Percentiles rank a stretch among this genome's conserved stretches.
Evolutionary conservation across 768 basidiomycete genomes (phyloP).

Genomic region (Mycena belliarum): DNA sequence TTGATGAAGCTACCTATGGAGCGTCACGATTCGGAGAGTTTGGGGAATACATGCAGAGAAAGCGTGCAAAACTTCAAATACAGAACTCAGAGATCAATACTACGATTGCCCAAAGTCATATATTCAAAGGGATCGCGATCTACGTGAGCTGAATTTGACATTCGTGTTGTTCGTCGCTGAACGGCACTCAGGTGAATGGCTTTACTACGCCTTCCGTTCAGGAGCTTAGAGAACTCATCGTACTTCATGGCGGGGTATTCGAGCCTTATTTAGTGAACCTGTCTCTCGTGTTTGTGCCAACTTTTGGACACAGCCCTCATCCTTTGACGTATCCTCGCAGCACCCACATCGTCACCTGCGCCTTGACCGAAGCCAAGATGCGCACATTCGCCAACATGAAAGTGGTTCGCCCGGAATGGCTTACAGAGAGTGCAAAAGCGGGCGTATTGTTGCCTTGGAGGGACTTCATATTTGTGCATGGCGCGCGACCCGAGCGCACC

Average conservation of each 20-base stretch:
- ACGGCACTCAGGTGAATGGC: constrained; percentile 79
- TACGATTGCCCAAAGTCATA: constrained; percentile 37
- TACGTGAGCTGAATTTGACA: constrained; percentile 64
- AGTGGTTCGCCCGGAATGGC: constrained; percentile 87
- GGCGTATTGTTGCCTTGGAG: constrained; percentile 78
- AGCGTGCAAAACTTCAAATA: constrained; percentile 87
- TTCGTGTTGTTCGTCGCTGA: not conserved
- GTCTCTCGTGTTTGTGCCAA: constrained; percentile 58
- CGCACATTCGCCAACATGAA: constrained; percentile 90
- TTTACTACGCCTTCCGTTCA: constrained; percentile 87
- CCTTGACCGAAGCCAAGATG: constrained; percentile 87
- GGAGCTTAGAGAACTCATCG: constrained; percentile 75
- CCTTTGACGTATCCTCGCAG: constrained; percentile 35
- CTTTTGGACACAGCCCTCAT: not conserved
- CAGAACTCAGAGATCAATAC: constrained; percentile 56
- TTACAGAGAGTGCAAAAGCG: constrained; percentile 73
- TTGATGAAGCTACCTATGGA: constrained; percentile 62
- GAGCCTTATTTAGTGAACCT: constrained; percentile 85
- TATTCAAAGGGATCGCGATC: constrained; percentile 77
- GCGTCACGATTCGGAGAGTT: constrained; percentile 80
- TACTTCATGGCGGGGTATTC: constrained; percentile 81
- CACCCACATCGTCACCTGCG: constrained; percentile 90
- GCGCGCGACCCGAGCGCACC: constrained; percentile 45
- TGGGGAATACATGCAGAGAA: constrained; percentile 88
- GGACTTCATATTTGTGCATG: constrained; percentile 62